phyloP scores from a whole-genome alignment of 169 alveolate species.

The Plasmodium knowlesi region DNA sequence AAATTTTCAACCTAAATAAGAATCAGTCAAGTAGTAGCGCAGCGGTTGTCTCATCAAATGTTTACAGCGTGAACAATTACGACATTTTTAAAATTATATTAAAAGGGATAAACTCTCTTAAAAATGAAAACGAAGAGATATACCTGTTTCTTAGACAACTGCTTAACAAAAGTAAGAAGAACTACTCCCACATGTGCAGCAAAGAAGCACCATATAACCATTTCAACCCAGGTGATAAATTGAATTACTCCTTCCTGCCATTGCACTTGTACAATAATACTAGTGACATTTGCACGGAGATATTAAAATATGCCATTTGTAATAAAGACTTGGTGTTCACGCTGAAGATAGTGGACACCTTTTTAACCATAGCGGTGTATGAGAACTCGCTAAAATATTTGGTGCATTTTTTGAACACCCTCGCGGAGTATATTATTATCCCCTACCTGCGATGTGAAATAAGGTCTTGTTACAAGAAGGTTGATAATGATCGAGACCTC shows the following conservation, averaged over 20 bases:
- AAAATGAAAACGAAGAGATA: conserved; percentile 61
- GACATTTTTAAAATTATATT: conserved; percentile 66
- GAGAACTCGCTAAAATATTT: conserved; percentile 62
- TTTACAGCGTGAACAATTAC: conserved; percentile 26
- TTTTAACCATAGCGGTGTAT: conserved; percentile 55
- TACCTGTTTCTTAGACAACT: conserved; percentile 47
- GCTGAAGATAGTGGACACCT: conserved; percentile 50
- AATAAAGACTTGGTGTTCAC: conserved; percentile 59
- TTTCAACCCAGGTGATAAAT: background rate
- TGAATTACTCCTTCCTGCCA: conserved; percentile 22
- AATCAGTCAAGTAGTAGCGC: background rate
- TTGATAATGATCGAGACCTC: background rate
- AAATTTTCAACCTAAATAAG: conserved; percentile 47
- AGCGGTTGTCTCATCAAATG: background rate
- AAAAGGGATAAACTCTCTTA: conserved; percentile 60
- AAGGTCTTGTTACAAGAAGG: background rate
- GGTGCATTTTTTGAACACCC: conserved; percentile 57
- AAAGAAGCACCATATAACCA: conserved; percentile 12
- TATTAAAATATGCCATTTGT: conserved; percentile 65
- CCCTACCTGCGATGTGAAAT: conserved; percentile 66
- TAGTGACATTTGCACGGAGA: conserved; percentile 44
- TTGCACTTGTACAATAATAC: conserved; percentile 46
- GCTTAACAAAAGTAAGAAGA: conserved; percentile 24
- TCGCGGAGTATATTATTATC: conserved; percentile 71
- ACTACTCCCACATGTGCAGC: conserved; percentile 11